Base-by-base conservation (phyloP, 75 land plant species). In the Sequoiadendron giganteum region DNA sequence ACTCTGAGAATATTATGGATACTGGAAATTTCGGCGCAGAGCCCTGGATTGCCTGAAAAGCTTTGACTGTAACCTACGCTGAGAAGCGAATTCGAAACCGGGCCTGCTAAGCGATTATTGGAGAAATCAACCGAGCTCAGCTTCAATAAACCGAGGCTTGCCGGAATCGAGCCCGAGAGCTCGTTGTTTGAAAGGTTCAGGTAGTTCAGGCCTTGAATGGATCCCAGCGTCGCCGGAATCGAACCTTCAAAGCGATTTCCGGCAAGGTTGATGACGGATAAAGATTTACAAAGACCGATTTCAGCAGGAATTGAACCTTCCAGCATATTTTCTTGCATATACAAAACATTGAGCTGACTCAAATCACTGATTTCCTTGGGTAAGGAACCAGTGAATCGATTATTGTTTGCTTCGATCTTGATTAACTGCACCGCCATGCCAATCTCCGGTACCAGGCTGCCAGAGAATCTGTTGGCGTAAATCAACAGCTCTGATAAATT, bases 121-220 rank as follows among this genome's bases (percentile, higher is more conserved):
- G 96, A 94, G 52, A 96, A 89, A 89, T 96, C 98, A 56, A 96
- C 76, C 2, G 91, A 92, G 45, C 93, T 95, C n/a, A 95, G 90
- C 65, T 87, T 89, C 65, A 94, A 79, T 2, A 90, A 85, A 14
- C 95, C 87, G 84, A 96, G 90, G 81, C 80, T 95, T 36, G 21
- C 65, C 42, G 99, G 99, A 42, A 97, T 92, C 73, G 79, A 52
- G 6, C 99, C 99, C 3, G 93, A 86, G 85, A 97, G 93, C 19
- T 88, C 40, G 88, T 97, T 97, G 18, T 83, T 56, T 14, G 98
- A 93, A 55, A 97, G 88, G 73, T 96, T 92, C 70, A 97, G 56
- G 13, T 88, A 90, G 39, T 90, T 94, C 5, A 97, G 92, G 11
- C 45, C 83, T 54, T n/a, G 90, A 18, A 96, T 88, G 7, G 55